These are phyloP conservation scores for Paramecium primaurelia DNA, from an alignment of 73 alveolate genomes.

Conservation along the genomic window DNA sequence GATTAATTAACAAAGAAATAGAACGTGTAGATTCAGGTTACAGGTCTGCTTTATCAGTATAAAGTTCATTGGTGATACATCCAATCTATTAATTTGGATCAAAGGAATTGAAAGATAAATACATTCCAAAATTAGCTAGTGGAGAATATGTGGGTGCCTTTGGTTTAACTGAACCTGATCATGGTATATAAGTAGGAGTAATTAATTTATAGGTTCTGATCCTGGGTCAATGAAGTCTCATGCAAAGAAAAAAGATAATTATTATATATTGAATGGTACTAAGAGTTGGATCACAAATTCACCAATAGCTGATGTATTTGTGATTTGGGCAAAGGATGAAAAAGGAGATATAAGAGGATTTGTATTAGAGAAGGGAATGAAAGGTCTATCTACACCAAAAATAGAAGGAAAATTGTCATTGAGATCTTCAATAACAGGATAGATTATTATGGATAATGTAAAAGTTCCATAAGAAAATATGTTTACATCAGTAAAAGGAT, in stretches of 20 bases:
- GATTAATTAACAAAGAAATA: constrained; percentile 76
- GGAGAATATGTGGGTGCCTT: constrained; percentile 93
- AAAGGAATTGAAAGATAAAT: constrained; percentile 68
- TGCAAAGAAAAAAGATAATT: constrained; percentile 77
- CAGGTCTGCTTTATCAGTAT: constrained; percentile 87
- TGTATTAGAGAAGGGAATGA: constrained; percentile 82
- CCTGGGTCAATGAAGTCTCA: constrained; percentile 84
- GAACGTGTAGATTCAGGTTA: constrained; percentile 91
- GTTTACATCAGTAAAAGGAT: constrained; percentile 74
- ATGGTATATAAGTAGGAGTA: constrained; percentile 47
- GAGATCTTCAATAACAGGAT: constrained; percentile 90
- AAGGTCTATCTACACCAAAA: constrained; percentile 90
- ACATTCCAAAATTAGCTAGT: constrained; percentile 86
- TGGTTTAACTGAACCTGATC: constrained; percentile 96
- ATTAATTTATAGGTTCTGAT: constrained; percentile 70
- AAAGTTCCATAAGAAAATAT: constrained; percentile 82
- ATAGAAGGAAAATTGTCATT: constrained; percentile 91
- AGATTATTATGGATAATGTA: constrained; percentile 94
- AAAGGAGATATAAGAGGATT: constrained; percentile 83
- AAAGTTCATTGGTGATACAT: constrained; percentile 83
- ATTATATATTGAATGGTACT: constrained; percentile 85
- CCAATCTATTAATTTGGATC: constrained; percentile 80
- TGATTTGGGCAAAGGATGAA: constrained; percentile 88
- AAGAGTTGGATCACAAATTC: constrained; percentile 95
- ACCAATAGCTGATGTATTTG: constrained; percentile 91